Evolutionary conservation across 257 asterid genomes (phyloP).

Genomic region (Primulina eburnea): DNA sequence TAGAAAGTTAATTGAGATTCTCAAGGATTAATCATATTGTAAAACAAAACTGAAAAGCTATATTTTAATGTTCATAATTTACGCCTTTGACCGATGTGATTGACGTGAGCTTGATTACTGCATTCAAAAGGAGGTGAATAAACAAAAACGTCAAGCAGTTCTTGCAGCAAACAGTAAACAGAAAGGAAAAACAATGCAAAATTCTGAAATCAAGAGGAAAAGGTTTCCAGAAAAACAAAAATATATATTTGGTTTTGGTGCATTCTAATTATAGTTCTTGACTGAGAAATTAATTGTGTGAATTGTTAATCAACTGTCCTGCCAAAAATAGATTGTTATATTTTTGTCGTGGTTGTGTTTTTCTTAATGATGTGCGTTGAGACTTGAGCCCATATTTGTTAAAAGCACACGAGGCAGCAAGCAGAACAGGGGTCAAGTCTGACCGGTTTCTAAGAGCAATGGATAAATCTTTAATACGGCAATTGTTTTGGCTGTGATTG

Average conservation of each 20-base stretch:
- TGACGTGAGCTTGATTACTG: background rate
- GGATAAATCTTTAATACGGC: background rate
- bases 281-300: background rate
- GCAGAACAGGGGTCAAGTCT: background rate
- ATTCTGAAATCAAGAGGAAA: background rate
- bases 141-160: background rate
- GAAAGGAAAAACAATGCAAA: background rate
- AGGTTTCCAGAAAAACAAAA: background rate
- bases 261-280: background rate
- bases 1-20: too few relatives aligned
- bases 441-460: background rate
- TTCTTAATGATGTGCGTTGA: background rate
- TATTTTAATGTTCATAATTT: background rate
- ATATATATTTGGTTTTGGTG: background rate
- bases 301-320: background rate
- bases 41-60: background rate
- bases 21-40: too few relatives aligned
- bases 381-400: background rate
- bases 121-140: background rate
- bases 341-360: background rate
- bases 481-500: background rate
- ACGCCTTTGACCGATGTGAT: background rate
- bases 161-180: background rate
- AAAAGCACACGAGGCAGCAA: background rate
- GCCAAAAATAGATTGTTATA: background rate